These are phyloP conservation scores for Diaporthe destruens DNA, from an alignment of 2,329 filamentous ascomycete genomes.

Conservation along the genomic window DNA sequence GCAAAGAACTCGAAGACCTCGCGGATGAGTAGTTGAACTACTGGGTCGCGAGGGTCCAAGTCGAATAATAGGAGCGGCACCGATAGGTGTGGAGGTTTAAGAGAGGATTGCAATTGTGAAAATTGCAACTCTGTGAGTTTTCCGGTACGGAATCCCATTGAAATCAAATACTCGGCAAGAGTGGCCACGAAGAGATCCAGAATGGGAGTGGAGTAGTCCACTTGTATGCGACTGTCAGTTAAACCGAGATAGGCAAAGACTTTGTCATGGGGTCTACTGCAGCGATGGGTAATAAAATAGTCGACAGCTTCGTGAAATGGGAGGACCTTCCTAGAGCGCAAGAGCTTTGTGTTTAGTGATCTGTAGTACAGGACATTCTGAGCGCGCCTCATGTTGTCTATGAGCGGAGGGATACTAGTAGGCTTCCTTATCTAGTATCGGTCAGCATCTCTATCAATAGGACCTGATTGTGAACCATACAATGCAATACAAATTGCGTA, in stretches of 20 bases:
- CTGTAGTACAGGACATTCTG: neutral
- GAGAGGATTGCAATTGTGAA: too few species aligned
- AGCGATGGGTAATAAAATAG: neutral
- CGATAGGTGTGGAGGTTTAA: too few species aligned
- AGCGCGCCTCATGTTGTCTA: too few species aligned
- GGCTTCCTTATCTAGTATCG: too few species aligned
- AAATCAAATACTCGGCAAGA: neutral
- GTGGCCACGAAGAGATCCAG: neutral
- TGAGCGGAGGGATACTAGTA: too few species aligned
- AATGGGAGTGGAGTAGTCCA: neutral
- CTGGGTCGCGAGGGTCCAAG: neutral
- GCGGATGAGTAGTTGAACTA: neutral
- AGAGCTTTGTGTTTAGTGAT: neutral
- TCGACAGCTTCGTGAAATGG: neutral
- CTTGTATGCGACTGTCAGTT: neutral
- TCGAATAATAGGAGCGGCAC: neutral
- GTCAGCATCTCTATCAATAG: too few species aligned
- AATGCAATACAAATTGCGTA: too few species aligned
- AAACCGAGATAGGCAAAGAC: neutral
- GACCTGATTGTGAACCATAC: too few species aligned
- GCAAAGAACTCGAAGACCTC: neutral
- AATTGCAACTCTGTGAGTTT: neutral
- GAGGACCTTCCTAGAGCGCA: neutral
- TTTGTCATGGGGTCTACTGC: neutral
- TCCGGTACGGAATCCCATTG: neutral